These are phyloP conservation scores for Kodamaea alishanica DNA, from an alignment of 1,139 yeast genomes.

Conservation along the genomic window DNA sequence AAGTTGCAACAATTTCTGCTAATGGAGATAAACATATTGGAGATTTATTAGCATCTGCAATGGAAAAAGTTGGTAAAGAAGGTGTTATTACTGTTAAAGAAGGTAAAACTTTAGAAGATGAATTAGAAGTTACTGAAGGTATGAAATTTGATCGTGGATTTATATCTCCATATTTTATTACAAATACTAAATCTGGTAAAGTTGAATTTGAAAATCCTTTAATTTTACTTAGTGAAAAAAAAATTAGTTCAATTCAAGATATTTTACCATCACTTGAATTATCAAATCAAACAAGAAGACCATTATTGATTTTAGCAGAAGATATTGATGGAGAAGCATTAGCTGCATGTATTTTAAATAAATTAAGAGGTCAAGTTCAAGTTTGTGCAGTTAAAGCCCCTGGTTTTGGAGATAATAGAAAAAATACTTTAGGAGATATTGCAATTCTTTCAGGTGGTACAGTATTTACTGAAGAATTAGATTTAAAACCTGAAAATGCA, in stretches of 20 bases:
- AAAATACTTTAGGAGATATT: conserved; percentile 95
- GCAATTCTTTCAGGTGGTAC: conserved; percentile 97
- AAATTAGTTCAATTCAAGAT: conserved; percentile 89
- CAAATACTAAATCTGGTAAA: conserved; percentile 94
- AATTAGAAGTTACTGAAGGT: conserved; percentile 97
- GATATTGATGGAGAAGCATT: conserved; percentile 98
- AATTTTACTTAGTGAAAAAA: conserved; percentile 87
- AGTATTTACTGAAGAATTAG: conserved; percentile 97
- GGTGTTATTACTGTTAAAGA: conserved; percentile 98
- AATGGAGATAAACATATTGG: conserved; percentile 97
- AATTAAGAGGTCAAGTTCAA: conserved; percentile 98
- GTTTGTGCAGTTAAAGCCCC: conserved; percentile 99
- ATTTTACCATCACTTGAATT: conserved; percentile 91
- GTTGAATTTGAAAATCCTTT: conserved; percentile 97
- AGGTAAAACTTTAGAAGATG: conserved; percentile 96
- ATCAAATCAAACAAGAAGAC: conserved; percentile 93
- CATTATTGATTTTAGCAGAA: conserved; percentile 91
- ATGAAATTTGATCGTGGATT: conserved; percentile 99
- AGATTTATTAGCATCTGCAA: conserved; percentile 87
- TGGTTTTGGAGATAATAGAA: conserved; percentile 99
- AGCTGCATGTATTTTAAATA: conserved; percentile 97
- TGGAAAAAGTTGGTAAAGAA: conserved; percentile 99
- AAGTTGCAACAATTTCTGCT: conserved; percentile 98
- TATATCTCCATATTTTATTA: conserved; percentile 96
- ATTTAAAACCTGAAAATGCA: conserved; percentile 95